Base-by-base conservation (phyloP, 208 protist genomes). In the Wallacemonas sp. region DNA sequence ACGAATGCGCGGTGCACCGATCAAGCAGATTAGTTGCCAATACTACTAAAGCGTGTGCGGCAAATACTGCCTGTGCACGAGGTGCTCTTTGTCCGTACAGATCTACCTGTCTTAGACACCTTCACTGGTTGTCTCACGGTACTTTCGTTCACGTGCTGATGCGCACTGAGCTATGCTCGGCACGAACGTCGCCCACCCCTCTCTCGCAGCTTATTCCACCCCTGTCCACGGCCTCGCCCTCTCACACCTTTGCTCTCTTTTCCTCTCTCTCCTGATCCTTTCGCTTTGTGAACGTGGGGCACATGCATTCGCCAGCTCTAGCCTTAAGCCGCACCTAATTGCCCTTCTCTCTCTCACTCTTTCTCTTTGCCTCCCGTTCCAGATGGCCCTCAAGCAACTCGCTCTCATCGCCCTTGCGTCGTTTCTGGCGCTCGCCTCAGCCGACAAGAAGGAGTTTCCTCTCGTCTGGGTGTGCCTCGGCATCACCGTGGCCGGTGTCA, bases 381-480 rank as follows among this genome's bases (percentile, higher is more conserved):
- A 10, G 3, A 57, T 57, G 50, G 50, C 50, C 22, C 50, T 57
- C 13, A 68, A 58, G 63, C 53, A 68, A 37, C 69, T 75, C 45
- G 44, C 58, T 37, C 37, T 66, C 19, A 45, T 73, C 21, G 68
- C 66, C 39, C 41, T 78, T 30, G 63, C 68, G 22, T 60, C 63
- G 37, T 73, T 66, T 57, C 21, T 68, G 21, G 63, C 55, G 13
- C 17, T 70, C 22, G 68, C 44, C 61, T 63, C 78, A 13, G 71
- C 65, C 30, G 57, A 50, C 34, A 78, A 79, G 45, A 73, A 81
- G 37, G 68, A 83, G 60, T 85, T 85, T 54, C 78, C 82, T 36
- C 71, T 86, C 2, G 68, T 89, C 41, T 88, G 75, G 74, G 65
- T 83, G 57, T 88, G 81, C 68, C 71, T 88, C 27, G 78, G 78